These are phyloP conservation scores for Collybia mongolica DNA, from an alignment of 768 basidiomycete species.

Conservation along the genomic window DNA sequence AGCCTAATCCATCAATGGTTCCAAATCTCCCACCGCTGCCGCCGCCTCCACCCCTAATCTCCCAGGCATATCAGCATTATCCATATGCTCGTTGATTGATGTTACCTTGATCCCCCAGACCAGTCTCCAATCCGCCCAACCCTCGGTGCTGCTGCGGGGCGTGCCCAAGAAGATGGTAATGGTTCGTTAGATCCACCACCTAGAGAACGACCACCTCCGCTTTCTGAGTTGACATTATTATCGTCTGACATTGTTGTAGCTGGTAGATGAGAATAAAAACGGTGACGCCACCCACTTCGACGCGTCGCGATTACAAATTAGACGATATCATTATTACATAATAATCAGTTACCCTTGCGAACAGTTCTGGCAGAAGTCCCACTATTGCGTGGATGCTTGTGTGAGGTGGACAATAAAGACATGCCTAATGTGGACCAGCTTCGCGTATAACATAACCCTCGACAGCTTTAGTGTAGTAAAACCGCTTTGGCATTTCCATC, in stretches of 20 bases:
- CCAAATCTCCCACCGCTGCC: conserved; percentile 24
- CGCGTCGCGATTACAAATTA: no score
- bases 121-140: conserved; percentile 57
- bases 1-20: conserved; percentile 24
- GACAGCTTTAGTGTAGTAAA: not conserved
- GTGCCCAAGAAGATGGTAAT: conserved; percentile 45
- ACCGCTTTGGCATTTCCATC: conserved; percentile 1
- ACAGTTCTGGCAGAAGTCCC: no score
- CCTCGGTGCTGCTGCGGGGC: conserved; percentile 34
- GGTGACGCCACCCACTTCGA: no score
- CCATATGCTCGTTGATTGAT: not conserved
- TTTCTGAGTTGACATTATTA: conserved; percentile 19
- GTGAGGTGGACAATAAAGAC: no score
- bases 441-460: not conserved
- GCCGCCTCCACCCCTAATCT: conserved; percentile 2
- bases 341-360: no score
- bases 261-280: no score
- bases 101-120: conserved; percentile 25
- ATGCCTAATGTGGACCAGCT: not conserved
- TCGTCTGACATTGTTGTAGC: conserved; percentile 34
- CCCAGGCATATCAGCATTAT: not conserved
- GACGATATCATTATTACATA: no score
- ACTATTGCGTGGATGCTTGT: no score
- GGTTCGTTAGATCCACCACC: conserved; percentile 48
- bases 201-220: conserved; percentile 41